phyloP scores from a whole-genome alignment of 805 yeast species.

The Saccharomycopsis selenospora region DNA sequence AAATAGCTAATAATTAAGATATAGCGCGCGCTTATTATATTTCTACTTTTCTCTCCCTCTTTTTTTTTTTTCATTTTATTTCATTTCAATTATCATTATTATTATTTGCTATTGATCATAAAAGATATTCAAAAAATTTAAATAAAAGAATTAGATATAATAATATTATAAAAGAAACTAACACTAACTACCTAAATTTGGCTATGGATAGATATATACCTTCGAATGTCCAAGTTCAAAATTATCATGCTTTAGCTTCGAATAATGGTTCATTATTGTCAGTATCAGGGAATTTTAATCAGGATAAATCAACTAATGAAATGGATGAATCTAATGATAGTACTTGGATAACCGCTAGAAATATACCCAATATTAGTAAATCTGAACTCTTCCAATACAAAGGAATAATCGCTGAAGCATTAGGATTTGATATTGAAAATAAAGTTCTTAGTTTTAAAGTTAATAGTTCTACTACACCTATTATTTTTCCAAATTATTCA shows the following conservation, averaged over 20 bases:
- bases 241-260: neutral
- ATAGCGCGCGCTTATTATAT: no score
- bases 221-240: neutral
- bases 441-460: constrained; percentile 35
- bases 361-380: neutral
- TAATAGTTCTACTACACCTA: constrained; percentile 3
- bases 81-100: neutral
- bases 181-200: neutral
- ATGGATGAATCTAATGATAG: neutral
- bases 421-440: constrained; percentile 36
- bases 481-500: neutral
- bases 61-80: neutral
- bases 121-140: no score
- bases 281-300: neutral
- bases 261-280: neutral
- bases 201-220: neutral
- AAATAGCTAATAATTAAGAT: no score
- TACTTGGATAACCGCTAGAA: neutral
- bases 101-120: no score
- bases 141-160: no score
- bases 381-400: constrained; percentile 25
- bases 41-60: no score
- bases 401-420: constrained; percentile 42
- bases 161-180: neutral
- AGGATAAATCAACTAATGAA: no score